These are phyloP conservation scores for Serendipita sp. DNA, from an alignment of 768 basidiomycete species.

Conservation along the genomic window DNA sequence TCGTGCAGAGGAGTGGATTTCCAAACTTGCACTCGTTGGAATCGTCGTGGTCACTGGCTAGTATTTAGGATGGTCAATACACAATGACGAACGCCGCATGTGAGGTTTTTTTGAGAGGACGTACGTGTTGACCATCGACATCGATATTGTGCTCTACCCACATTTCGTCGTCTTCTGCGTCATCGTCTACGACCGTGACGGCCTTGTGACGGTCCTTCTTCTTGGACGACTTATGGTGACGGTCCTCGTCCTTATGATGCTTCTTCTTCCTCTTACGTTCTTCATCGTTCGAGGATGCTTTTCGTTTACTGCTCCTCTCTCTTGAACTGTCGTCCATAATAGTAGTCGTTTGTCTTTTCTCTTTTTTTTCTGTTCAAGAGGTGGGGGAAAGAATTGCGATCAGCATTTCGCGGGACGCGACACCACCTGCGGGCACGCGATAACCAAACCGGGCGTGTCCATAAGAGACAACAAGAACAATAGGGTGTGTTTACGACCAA, in stretches of 20 bases:
- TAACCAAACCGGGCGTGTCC: no score
- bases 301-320: background rate
- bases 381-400: no score
- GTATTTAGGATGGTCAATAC: background rate
- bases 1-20: conserved; percentile 44
- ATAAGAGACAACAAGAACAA: no score
- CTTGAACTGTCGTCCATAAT: background rate
- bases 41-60: conserved; percentile 57
- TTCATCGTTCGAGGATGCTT: conserved; percentile 1
- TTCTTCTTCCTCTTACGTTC: conserved; percentile 8
- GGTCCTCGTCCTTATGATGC: conserved; percentile 11
- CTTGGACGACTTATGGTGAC: conserved; percentile 14
- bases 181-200: conserved; percentile 32
- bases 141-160: conserved; percentile 84
- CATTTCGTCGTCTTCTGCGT: conserved; percentile 53
- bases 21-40: conserved; percentile 56
- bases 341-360: no score
- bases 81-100: conserved; percentile 5
- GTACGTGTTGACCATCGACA: conserved; percentile 56
- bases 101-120: conserved; percentile 16
- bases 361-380: no score
- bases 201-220: conserved; percentile 21
- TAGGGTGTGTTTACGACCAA: no score
- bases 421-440: no score
- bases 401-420: no score